Base-by-base conservation (phyloP, 2,329 filamentous ascomycete species). In the Colletotrichum tofieldiae region DNA sequence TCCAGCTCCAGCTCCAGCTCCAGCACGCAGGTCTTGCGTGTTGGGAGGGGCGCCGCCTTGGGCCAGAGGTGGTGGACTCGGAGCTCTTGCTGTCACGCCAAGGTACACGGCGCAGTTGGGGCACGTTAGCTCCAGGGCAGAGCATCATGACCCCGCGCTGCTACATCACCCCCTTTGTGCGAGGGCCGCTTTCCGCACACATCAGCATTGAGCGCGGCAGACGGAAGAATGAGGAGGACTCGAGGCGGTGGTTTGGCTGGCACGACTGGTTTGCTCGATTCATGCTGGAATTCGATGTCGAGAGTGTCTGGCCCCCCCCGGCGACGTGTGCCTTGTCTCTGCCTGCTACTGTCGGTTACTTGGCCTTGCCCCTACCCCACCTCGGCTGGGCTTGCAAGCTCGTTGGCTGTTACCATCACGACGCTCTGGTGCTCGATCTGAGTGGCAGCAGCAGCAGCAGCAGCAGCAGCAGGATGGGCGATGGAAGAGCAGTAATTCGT, bases 331-430 rank as follows among this genome's bases (percentile, higher is more conserved):
- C 59, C 43, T 59, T 61, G 26, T 54, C 45, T 32, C 63, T 69
- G 65, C 56, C 8, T 55, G 51, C 29, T 8, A 54, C 51, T 54
- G 49, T n/a, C 29, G 20, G 29, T 35, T 72, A 60, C 51, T 65
- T 60, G 66, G 65, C 39, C 26, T 41, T 60, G 60, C 66, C 65
- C 60, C 66, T 72, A 70, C 65, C 70, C 70, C 70, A 72, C 66
- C 70, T 69, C 56, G 47, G 65, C 70, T 72, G 59, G 65, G 65
- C 69, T 67, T 39, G 68, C 47, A 20, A 41, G 55, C 45, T 51
- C 26, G 23, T 37, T 51, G 35, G 11, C 23, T 49, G 32, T 32
- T 52, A 20, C 55, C 16, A 43, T 41, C 32, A 26, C 16, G n/a
- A 37, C 32, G n/a, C 54, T 39, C n/a, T 9, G 23, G 32, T 59